Conservation (phyloP, 305 asterid species). For the Fraxinus nigra region DNA sequence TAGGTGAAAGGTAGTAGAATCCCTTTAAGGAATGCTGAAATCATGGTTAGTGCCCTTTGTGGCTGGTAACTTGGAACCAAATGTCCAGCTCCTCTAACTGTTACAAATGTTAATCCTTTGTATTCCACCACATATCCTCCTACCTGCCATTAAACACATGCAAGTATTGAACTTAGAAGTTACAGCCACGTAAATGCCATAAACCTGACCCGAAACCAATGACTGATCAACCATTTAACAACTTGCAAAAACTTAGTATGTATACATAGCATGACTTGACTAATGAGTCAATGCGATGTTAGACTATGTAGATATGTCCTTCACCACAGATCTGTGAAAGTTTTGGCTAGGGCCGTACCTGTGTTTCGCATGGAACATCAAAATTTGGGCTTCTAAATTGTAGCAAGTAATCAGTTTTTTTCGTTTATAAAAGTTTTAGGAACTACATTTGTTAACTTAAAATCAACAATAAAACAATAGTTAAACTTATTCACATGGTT, state of each 20-base stretch:
- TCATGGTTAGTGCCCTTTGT: constrained; percentile 33
- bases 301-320: not conserved
- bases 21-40: constrained; percentile 39
- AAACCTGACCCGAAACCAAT: not conserved
- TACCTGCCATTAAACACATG: constrained; percentile 25
- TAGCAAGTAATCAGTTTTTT: not conserved
- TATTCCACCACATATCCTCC: constrained; percentile 45
- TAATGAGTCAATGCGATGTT: not conserved
- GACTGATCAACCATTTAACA: not conserved
- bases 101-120: constrained; percentile 35
- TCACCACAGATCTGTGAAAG: not conserved
- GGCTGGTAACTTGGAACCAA: constrained; percentile 43
- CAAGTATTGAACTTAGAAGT: not conserved
- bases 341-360: not conserved
- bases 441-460: not conserved
- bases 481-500: not conserved
- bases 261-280: not conserved
- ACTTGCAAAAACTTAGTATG: not conserved
- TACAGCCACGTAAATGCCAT: not conserved
- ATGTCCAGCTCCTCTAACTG: constrained; percentile 51
- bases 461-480: not conserved
- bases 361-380: not conserved
- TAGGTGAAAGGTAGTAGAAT: constrained; percentile 29
- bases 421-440: not conserved
- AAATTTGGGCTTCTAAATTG: not conserved